Conservation (phyloP, 768 basidiomycete genomes). For the Mycena sanguinolenta region DNA sequence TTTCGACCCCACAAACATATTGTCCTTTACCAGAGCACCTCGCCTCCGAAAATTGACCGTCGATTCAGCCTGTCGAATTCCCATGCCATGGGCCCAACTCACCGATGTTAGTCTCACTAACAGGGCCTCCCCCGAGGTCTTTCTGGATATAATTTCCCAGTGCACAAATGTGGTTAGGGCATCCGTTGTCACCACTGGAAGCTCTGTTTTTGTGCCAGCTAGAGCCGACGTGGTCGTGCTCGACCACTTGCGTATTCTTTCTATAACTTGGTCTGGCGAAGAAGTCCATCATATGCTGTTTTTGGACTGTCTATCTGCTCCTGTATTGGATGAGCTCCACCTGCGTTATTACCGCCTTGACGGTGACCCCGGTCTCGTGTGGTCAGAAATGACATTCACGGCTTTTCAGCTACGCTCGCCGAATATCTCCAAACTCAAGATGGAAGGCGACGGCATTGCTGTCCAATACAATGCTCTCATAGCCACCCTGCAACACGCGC, state of each 20-base stretch:
- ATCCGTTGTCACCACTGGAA: neutral
- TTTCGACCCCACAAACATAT: neutral
- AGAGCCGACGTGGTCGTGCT: neutral
- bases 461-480: neutral
- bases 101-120: neutral
- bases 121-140: neutral
- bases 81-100: constrained; percentile 1
- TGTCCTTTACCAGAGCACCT: neutral
- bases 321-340: neutral
- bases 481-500: too few relatives aligned
- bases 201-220: neutral
- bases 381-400: neutral
- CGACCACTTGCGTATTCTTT: neutral
- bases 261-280: neutral
- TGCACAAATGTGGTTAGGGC: neutral
- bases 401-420: too few relatives aligned
- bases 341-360: too few relatives aligned
- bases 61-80: neutral
- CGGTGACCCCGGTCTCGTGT: too few relatives aligned
- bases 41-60: neutral
- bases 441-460: neutral
- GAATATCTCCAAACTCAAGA: neutral
- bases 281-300: neutral
- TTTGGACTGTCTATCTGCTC: neutral
- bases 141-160: neutral